Evolutionary conservation across 129 eudicot species (phyloP).

Genomic region (Tagetes patula): DNA sequence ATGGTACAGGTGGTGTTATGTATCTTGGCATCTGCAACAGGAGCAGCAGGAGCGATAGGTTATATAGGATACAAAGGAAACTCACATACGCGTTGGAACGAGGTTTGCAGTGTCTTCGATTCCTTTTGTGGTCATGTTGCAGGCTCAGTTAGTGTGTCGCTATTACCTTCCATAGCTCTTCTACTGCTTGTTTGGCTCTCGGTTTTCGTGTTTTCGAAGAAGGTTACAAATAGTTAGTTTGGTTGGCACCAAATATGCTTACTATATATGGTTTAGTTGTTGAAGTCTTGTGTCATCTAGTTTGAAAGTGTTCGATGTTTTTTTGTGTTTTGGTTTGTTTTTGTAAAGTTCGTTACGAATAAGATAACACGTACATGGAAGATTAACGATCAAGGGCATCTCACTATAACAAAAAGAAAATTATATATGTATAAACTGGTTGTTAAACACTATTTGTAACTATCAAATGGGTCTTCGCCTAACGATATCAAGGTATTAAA

Average conservation of each 20-base stretch:
- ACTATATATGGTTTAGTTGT: not conserved
- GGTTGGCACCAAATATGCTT: not conserved
- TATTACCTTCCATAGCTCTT: slow-evolving; percentile 53
- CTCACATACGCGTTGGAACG: slow-evolving; percentile 50
- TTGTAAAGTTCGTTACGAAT: not conserved
- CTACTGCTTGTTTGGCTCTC: slow-evolving; percentile 51
- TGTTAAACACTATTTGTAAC: too few species aligned
- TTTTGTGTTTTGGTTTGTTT: not conserved
- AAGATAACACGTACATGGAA: not conserved
- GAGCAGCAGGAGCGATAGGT: slow-evolving; percentile 66
- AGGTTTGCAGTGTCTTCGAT: slow-evolving; percentile 52
- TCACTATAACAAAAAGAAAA: too few species aligned
- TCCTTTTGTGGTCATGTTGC: slow-evolving; percentile 56
- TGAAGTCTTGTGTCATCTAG: not conserved
- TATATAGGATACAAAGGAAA: slow-evolving; percentile 72
- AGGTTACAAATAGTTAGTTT: slow-evolving; percentile 12
- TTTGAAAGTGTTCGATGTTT: not conserved
- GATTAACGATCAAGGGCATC: not conserved
- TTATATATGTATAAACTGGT: too few species aligned
- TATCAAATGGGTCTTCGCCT: too few species aligned
- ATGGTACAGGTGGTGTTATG: slow-evolving; percentile 61
- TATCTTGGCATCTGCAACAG: slow-evolving; percentile 65
- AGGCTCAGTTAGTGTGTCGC: slow-evolving; percentile 38
- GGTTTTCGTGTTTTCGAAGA: slow-evolving; percentile 49
- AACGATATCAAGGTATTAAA: too few species aligned